Evolutionary conservation across 1,139 yeast genomes (phyloP), one percentile per base, ranked within the genome.

Genomic region (Lodderomyces jiufengensis): DNA sequence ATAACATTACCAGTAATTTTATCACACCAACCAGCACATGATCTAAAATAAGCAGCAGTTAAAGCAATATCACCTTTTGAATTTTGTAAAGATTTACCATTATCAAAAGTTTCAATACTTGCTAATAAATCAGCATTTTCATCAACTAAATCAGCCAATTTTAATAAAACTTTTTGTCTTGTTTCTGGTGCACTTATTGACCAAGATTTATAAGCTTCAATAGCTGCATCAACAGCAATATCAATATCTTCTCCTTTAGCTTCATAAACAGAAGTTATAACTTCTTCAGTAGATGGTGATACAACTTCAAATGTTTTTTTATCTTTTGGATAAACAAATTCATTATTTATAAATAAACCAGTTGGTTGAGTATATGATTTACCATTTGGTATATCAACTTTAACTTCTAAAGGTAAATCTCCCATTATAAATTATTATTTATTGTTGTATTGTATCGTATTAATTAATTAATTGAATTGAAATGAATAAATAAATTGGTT

Each of bases 11-110:
- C 95, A 41, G 70, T 73, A 40, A 83, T 59, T 63, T 85, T 85
- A 61, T 85, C 95, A 37, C 90, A 83, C 79, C 84, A 84, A 24
- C 95, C 94, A 38, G 90, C 95, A 53, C 79, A 81, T 55, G 84
- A 83, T 57, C 82, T 73, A 60, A 80, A 66, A 52, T 77, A 78
- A 44, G 69, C 71, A 45, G 80, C 73, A 39, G 80, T 66, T 49
- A 80, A 75, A n/a, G 62, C 73, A 34, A 85, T 72, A 55, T 85
- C 95, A 37, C 66, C 65, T 49, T 61, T 54, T 24, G 67, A 54
- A 55, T 73, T 72, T 41, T 67, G 65, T 51, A 80, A 66, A 36
- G 88, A 80, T 63, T 84, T 84, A 59, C 95, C 95, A 45, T 84
- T 82, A 57, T 84, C 94, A 61, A 82, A 70, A 23, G 90, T 71